phyloP scores from a whole-genome alignment of 2,329 filamentous ascomycete genomes.

The Apiospora malaysiana region DNA sequence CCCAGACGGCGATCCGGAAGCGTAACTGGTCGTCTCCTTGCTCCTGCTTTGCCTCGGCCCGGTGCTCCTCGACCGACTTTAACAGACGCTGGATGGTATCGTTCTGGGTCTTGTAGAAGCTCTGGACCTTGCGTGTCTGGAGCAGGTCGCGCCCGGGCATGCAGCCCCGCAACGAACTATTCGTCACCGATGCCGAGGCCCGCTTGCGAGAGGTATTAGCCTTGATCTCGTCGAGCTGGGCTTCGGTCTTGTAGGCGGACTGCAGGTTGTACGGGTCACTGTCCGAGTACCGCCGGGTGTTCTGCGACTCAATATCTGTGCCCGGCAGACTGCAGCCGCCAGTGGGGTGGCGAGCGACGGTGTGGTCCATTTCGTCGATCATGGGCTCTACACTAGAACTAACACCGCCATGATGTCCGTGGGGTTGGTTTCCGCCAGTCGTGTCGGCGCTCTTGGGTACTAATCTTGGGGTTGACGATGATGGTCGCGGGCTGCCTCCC shows the following conservation, averaged over 20 bases:
- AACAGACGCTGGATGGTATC: slow-evolving; percentile 90
- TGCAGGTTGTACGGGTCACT: slow-evolving; percentile 85
- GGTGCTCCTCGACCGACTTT: slow-evolving; percentile 91
- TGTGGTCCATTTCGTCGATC: slow-evolving; percentile 40
- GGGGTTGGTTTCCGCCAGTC: slow-evolving; percentile 39
- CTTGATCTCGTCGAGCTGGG: slow-evolving; percentile 77
- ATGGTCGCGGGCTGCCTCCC: slow-evolving; percentile 36
- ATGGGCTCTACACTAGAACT: slow-evolving; percentile 38
- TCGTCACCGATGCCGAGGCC: slow-evolving; percentile 45
- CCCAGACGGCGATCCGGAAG: slow-evolving; percentile 69
- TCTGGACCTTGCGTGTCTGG: slow-evolving; percentile 65
- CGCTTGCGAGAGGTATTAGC: slow-evolving; percentile 84
- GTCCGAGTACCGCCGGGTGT: slow-evolving; percentile 51
- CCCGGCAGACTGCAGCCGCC: slow-evolving; percentile 25
- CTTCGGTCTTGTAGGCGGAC: slow-evolving; percentile 75
- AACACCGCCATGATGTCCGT: slow-evolving; percentile 44
- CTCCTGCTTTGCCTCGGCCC: slow-evolving; percentile 79
- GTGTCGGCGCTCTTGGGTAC: slow-evolving; percentile 35
- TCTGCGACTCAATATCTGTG: slow-evolving; percentile 53
- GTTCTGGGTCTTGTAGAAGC: slow-evolving; percentile 91
- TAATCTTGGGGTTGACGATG: slow-evolving; percentile 28
- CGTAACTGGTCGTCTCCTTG: slow-evolving; percentile 81
- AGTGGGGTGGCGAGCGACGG: slow-evolving; percentile 50
- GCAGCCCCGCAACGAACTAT: slow-evolving; percentile 30
- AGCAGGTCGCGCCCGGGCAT: slow-evolving; percentile 27